These are phyloP conservation scores for Chiua virens DNA, from an alignment of 768 basidiomycete genomes.

Conservation along the genomic window DNA sequence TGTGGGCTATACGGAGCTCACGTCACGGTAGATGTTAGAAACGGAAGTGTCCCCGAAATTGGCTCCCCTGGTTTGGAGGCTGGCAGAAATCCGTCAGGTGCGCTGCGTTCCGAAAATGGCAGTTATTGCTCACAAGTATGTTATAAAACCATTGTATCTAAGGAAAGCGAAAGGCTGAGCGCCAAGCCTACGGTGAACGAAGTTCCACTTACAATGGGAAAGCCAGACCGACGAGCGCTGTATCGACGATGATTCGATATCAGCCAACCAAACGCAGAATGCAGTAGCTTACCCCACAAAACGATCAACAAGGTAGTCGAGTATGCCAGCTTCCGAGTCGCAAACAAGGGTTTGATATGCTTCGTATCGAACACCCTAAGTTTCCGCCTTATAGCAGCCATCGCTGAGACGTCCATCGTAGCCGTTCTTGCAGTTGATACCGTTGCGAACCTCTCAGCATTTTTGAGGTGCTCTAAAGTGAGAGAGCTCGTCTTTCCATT, in stretches of 20 bases:
- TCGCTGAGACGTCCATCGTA: conserved; percentile 35
- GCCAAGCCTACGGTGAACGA: not conserved
- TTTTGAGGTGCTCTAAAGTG: conserved; percentile 14
- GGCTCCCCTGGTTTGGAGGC: conserved; percentile 62
- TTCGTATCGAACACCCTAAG: conserved; percentile 36
- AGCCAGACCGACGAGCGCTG: conserved; percentile 74
- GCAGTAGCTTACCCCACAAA: conserved; percentile 44
- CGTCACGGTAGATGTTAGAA: conserved; percentile 74
- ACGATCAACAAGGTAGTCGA: conserved; percentile 50
- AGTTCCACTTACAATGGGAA: conserved; percentile 56
- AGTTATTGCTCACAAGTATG: conserved; percentile 42
- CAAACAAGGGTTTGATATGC: conserved; percentile 51
- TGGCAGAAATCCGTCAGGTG: conserved; percentile 24
- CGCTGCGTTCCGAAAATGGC: not conserved
- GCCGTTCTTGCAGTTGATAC: conserved; percentile 8
- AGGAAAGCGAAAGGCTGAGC: not conserved
- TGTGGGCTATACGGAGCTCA: conserved; percentile 19
- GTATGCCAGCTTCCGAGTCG: conserved; percentile 47
- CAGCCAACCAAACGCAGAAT: not conserved
- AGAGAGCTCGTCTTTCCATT: conserved; percentile 9
- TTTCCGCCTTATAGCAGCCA: conserved; percentile 40
- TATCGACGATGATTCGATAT: conserved; percentile 1
- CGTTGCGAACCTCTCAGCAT: not conserved
- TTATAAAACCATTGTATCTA: conserved; percentile 53
- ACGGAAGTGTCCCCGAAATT: conserved; percentile 68